Evolutionary conservation across 2,329 filamentous ascomycete species (phyloP), one percentile per base, ranked within the genome.

Genomic region (Epichloe coenophiala): DNA sequence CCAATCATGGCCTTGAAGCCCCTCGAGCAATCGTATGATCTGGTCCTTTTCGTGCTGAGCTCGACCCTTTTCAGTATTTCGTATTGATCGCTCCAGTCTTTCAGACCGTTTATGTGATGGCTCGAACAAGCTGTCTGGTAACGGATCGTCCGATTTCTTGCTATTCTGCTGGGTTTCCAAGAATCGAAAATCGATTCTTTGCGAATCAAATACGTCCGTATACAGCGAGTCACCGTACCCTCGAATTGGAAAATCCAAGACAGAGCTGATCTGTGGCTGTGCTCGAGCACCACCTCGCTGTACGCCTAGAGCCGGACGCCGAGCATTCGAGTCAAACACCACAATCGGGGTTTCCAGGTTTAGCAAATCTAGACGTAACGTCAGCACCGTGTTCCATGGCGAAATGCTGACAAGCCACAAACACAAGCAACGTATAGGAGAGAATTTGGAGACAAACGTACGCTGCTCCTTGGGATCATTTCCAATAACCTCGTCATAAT

Each of bases 401-500:
- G 12, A 42, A 17, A 17, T 33, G 27, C 44, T 7, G n/a, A 7
- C 31, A 31, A 35, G 9, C n/a, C 27, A 48, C 37, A 15, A 23
- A 33, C 48, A 41, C 41, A 21, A 38, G 33, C 19, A 13, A 37
- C 37, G 15, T 7, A 3, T 9, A 17, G 35, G 19, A 11, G 8
- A 27, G 19, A 11, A 17, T 36, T 31, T 31, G 27, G 3, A 31
- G 47, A 17, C n/a, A 17, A 38, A 73, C 79, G 65, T 76, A 90
- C 89, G 84, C 59, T 84, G 74, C 67, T 90, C 84, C 59, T 84
- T 84, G 39, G 83, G 80, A 55, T 88, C 83, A 63, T 94, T 87
- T 55, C 87, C 89, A 68, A 97, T 88, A 57, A 96, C 80, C 64
- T 95, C 88, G 67, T 96, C 90, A 67, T 95, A 97, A 61, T 94